These are phyloP conservation scores for Closterium sp. DNA, from an alignment of 139 green algal species.

Conservation along the genomic window DNA sequence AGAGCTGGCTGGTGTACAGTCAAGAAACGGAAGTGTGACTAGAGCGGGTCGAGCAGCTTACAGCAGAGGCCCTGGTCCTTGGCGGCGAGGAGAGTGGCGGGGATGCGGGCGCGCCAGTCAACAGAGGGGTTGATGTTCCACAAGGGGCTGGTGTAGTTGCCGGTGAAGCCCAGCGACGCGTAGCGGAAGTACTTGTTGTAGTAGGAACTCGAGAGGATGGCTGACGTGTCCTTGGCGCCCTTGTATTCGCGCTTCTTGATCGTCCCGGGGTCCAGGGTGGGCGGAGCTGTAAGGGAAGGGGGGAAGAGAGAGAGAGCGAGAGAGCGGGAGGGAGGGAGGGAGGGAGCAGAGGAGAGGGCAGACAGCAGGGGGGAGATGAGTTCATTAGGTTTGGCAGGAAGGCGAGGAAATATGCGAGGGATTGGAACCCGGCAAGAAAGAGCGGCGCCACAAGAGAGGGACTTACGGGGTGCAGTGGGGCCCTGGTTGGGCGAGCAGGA, in stretches of 20 bases:
- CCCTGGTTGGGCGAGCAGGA: background rate
- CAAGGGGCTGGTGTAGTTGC: background rate
- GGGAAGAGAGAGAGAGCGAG: background rate
- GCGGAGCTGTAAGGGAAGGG: background rate
- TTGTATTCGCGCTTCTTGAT: background rate
- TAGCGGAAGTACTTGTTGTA: conserved; percentile 12
- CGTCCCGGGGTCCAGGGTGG: background rate
- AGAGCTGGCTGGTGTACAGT: no score
- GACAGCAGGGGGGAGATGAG: background rate
- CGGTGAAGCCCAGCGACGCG: background rate
- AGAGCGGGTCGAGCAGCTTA: background rate
- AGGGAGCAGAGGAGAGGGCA: background rate
- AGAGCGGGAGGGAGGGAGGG: no score
- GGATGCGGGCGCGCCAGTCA: background rate
- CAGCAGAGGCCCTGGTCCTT: conserved; percentile 4
- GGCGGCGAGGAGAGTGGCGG: background rate
- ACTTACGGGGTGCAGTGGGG: background rate
- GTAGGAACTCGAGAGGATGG: background rate
- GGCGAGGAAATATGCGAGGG: background rate
- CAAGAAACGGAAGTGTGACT: no score
- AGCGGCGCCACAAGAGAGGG: background rate
- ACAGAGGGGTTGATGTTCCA: background rate
- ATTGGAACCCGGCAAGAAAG: background rate
- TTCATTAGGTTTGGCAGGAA: no score
- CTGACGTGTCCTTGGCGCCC: background rate